Evolutionary conservation across 2,329 filamentous ascomycete genomes (phyloP).

Genomic region (Scedosporium dehoogii): DNA sequence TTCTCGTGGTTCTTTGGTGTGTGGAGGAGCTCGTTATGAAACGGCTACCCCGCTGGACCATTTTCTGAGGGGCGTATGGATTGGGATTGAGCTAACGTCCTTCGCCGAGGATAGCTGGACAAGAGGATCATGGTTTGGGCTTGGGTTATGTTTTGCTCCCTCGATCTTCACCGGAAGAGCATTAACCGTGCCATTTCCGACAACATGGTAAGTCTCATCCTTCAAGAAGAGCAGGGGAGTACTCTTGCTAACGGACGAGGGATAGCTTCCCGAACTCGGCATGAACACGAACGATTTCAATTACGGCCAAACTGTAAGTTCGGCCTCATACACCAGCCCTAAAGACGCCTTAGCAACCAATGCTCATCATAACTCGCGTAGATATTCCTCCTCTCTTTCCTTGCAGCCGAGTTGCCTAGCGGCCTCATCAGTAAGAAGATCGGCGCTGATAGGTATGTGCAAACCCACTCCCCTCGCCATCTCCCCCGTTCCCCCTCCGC

Average conservation of each 20-base stretch:
- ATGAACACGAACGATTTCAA: slow-evolving; percentile 37
- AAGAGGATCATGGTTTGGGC: slow-evolving; percentile 6
- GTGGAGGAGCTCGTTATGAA: neutral
- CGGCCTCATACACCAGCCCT: neutral
- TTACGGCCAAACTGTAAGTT: slow-evolving; percentile 27
- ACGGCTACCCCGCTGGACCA: neutral
- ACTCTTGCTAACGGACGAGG: slow-evolving; percentile 9
- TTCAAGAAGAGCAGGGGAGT: slow-evolving; percentile 8
- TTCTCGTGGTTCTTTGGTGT: too few species aligned
- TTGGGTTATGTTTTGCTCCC: slow-evolving; percentile 38
- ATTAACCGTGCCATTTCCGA: slow-evolving; percentile 32
- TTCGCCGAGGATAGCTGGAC: slow-evolving; percentile 8
- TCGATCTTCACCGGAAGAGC: slow-evolving; percentile 36
- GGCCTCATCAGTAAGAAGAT: slow-evolving; percentile 40
- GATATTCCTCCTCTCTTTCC: slow-evolving; percentile 33
- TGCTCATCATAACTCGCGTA: slow-evolving; percentile 10
- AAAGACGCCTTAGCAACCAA: too few species aligned
- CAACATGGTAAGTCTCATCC: slow-evolving; percentile 20
- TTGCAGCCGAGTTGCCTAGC: slow-evolving; percentile 37
- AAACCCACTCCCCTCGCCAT: too few species aligned
- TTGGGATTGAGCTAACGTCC: slow-evolving; percentile 1
- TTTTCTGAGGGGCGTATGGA: slow-evolving; percentile 10
- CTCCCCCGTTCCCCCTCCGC: too few species aligned
- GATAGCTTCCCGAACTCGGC: slow-evolving; percentile 25
- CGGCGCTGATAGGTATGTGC: slow-evolving; percentile 27